phyloP scores from a whole-genome alignment of 495 filamentous ascomycete genomes.

The Aspergillus heteromorphus region DNA sequence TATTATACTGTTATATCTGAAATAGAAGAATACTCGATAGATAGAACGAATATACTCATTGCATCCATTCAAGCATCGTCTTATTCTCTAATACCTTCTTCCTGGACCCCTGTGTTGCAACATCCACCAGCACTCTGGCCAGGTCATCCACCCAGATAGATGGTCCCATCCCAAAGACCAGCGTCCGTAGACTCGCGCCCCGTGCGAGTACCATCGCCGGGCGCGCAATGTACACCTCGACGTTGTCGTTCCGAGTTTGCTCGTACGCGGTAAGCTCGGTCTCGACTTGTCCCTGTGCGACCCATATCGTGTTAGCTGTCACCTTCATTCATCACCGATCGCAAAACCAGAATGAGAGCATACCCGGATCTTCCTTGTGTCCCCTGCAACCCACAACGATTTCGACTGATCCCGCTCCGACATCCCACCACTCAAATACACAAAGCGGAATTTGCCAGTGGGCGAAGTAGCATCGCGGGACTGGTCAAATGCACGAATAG shows the following conservation, averaged over 20 bases:
- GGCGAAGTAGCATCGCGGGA: background rate
- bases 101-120: slow-evolving; percentile 28
- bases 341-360: slow-evolving; percentile 4
- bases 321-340: too few relatives aligned
- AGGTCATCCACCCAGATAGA: slow-evolving; percentile 32
- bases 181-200: slow-evolving; percentile 19
- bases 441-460: slow-evolving; percentile 39
- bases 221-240: slow-evolving; percentile 32
- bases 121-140: slow-evolving; percentile 34
- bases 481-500: slow-evolving; percentile 33
- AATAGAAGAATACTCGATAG: background rate
- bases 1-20: too few relatives aligned
- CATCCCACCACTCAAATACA: slow-evolving; percentile 44
- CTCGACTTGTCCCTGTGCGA: slow-evolving; percentile 35
- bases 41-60: background rate
- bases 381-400: slow-evolving; percentile 34
- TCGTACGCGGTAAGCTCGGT: slow-evolving; percentile 30
- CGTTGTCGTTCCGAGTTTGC: slow-evolving; percentile 16
- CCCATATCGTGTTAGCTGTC: too few relatives aligned
- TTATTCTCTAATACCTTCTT: slow-evolving; percentile 28
- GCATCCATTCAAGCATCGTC: background rate
- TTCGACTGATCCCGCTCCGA: slow-evolving; percentile 46
- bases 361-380: slow-evolving; percentile 43
- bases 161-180: slow-evolving; percentile 15
- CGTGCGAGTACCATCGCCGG: slow-evolving; percentile 27